Conservation (phyloP, 306 rosid genomes). For the Prunus davidiana region DNA sequence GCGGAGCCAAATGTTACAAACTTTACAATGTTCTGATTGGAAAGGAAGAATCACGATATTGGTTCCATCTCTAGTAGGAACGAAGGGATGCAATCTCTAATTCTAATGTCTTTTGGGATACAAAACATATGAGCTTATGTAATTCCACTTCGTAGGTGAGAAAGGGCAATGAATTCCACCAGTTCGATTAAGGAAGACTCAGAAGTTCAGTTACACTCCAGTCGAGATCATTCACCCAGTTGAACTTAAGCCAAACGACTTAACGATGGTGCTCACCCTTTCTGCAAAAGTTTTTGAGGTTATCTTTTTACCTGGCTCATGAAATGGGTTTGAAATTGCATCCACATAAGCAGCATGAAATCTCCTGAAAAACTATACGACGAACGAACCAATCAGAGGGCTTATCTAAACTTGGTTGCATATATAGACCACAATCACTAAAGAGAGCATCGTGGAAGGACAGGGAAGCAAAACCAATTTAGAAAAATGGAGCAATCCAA, state of each 20-base stretch:
- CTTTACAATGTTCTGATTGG: neutral
- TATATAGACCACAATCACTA: neutral
- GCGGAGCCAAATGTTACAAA: neutral
- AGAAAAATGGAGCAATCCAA: neutral
- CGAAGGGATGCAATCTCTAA: slow-evolving; percentile 5
- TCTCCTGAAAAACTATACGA: slow-evolving; percentile 73
- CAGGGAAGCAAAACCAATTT: neutral
- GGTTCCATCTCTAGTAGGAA: neutral
- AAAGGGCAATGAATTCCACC: neutral
- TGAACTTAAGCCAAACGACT: slow-evolving; percentile 79
- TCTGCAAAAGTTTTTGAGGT: slow-evolving; percentile 85
- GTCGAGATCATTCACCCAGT: slow-evolving; percentile 40
- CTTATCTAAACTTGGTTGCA: neutral
- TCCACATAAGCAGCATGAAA: slow-evolving; percentile 87
- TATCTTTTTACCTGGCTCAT: slow-evolving; percentile 91
- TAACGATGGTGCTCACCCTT: slow-evolving; percentile 84
- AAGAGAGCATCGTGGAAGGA: neutral
- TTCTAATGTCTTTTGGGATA: neutral
- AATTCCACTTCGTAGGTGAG: slow-evolving; percentile 1
- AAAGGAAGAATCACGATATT: neutral
- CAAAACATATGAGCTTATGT: neutral
- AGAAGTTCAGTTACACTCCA: neutral
- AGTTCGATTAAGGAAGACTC: neutral
- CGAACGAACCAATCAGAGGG: slow-evolving; percentile 16
- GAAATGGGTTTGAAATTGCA: slow-evolving; percentile 94